Evolutionary conservation across 176 grass and related monocot genomes (phyloP).

Genomic region (Cymbopogon citratus): DNA sequence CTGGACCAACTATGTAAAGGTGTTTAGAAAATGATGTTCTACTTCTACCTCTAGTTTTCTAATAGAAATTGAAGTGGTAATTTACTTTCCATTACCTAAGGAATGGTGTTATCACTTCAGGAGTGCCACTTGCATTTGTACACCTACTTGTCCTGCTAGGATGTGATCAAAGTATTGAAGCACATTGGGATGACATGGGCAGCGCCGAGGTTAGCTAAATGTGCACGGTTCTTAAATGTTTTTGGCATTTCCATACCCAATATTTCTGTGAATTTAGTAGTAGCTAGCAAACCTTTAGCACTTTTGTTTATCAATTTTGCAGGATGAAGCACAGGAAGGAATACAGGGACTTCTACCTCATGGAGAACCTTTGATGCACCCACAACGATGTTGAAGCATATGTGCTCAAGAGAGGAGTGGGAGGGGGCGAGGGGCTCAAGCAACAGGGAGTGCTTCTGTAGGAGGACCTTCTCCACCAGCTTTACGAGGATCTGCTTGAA

Average conservation of each 20-base stretch:
- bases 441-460: slow-evolving; percentile 40
- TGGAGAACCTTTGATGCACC: slow-evolving; percentile 33
- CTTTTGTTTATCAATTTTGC: not conserved
- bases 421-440: slow-evolving; percentile 60
- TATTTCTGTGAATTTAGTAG: not conserved
- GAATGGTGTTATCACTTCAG: too few species aligned
- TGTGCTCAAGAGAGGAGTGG: slow-evolving; percentile 34
- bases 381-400: not conserved
- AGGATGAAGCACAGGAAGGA: slow-evolving; percentile 63
- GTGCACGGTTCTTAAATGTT: not conserved
- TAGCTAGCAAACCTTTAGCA: not conserved
- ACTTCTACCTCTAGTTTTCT: too few species aligned
- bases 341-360: slow-evolving; percentile 38
- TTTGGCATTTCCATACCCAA: not conserved
- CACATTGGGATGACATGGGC: slow-evolving; percentile 42
- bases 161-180: too few species aligned
- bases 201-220: slow-evolving; percentile 42
- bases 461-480: not conserved
- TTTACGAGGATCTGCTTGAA: slow-evolving; percentile 28
- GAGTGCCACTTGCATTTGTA: too few species aligned
- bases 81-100: too few species aligned
- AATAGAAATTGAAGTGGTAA: too few species aligned
- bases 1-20: too few species aligned
- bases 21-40: too few species aligned
- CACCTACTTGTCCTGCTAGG: too few species aligned